Evolutionary conservation across 805 yeast genomes (phyloP).

Genomic region (Kuraishia capsulata): DNA sequence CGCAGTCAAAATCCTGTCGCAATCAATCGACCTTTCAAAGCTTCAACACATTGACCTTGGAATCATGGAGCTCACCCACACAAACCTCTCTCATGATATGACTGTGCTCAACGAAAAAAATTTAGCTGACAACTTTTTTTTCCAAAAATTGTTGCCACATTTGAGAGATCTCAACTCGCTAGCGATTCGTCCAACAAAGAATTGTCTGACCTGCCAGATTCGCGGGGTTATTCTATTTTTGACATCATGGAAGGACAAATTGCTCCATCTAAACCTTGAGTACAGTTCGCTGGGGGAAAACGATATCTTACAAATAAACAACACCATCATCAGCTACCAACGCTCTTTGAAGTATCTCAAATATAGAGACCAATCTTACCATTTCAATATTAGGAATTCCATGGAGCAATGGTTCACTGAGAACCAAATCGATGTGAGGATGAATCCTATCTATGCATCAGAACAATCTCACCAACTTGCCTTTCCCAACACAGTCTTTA

Average conservation of each 20-base stretch:
- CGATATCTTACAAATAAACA: neutral
- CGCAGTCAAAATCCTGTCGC: constrained; percentile 3
- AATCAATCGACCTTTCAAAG: constrained; percentile 6
- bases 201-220: constrained; percentile 18
- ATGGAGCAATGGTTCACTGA: constrained; percentile 2
- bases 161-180: constrained; percentile 10
- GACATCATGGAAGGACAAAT: neutral
- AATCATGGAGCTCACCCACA: constrained; percentile 18
- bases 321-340: neutral
- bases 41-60: constrained; percentile 9
- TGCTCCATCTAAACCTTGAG: neutral
- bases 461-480: neutral
- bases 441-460: neutral
- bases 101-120: neutral
- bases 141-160: constrained; percentile 10
- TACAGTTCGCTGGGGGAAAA: neutral
- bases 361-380: neutral
- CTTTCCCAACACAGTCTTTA: neutral
- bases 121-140: constrained; percentile 4
- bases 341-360: neutral
- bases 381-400: neutral
- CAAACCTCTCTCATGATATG: constrained; percentile 8
- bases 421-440: neutral
- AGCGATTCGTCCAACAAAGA: constrained; percentile 15
- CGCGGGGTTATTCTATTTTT: constrained; percentile 10